phyloP scores from a whole-genome alignment of 352 stramenopile genomes.

The Globisporangium yorkense region DNA sequence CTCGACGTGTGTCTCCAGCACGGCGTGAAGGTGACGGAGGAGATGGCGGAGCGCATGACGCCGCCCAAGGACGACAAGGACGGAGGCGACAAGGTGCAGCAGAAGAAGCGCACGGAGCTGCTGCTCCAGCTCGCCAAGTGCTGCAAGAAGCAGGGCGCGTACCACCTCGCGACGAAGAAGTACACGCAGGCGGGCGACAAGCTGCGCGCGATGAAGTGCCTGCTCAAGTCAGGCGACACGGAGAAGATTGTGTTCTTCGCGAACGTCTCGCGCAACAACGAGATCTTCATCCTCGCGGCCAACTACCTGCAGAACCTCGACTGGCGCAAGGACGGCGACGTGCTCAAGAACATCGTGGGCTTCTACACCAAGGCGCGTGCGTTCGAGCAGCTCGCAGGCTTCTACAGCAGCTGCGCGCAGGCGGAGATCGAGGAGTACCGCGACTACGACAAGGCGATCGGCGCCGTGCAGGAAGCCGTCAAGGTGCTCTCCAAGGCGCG shows the following conservation, averaged over 20 bases:
- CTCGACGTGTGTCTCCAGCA: slow-evolving; percentile 89
- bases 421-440: slow-evolving; percentile 92
- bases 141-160: slow-evolving; percentile 91
- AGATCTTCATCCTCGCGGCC: slow-evolving; percentile 94
- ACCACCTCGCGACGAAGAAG: slow-evolving; percentile 93
- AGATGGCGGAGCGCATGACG: slow-evolving; percentile 92
- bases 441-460: slow-evolving; percentile 93
- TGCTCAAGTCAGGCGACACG: slow-evolving; percentile 93
- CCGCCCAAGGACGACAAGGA: slow-evolving; percentile 72
- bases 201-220: slow-evolving; percentile 92
- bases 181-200: slow-evolving; percentile 93
- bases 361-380: slow-evolving; percentile 95
- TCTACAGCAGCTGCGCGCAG: slow-evolving; percentile 91
- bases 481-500: slow-evolving; percentile 84
- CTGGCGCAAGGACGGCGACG: slow-evolving; percentile 86
- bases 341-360: slow-evolving; percentile 91
- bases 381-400: slow-evolving; percentile 86
- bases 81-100: slow-evolving; percentile 25
- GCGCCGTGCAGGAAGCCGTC: slow-evolving; percentile 85
- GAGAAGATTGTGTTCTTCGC: slow-evolving; percentile 95
- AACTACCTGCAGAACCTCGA: slow-evolving; percentile 95
- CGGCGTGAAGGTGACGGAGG: slow-evolving; percentile 86
- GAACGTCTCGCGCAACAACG: slow-evolving; percentile 86
- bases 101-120: slow-evolving; percentile 72
- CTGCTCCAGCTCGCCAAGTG: slow-evolving; percentile 89